Evolutionary conservation across 1,284 basidiomycete species (phyloP), one percentile per base, ranked within the genome.

Genomic region (Trametes sp.): DNA sequence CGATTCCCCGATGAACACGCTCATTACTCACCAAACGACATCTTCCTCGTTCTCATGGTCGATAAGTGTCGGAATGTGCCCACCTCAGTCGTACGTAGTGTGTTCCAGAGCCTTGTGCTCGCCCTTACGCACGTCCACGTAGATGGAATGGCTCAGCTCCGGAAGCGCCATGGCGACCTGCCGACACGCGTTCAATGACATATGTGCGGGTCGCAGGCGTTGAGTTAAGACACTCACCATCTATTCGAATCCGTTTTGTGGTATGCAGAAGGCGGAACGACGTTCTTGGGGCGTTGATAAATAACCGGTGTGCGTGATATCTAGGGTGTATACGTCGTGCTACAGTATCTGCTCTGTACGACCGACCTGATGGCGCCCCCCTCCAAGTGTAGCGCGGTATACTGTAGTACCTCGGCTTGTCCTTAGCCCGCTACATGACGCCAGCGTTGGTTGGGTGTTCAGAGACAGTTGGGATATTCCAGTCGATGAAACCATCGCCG

Each of bases 11-110:
- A 10, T 10, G 35, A 6, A 19, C 6, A 14, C 38, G 16, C 8
- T 2, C 38, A 19, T 14, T 19, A 41, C 38, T 8, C 19, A 41
- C 38, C 38, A 41, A 19, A 41, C 38, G 38, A n/a, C 19, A 36
- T 73, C 73, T 66, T 77, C 71, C 53, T 64, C 59, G 66, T 76
- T 76, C 35, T 63, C 36, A 66, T 76, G 76, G 66, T 77, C 77
- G 44, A 77, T 70, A 29, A 77, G 56, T 8, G 71, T 64, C 0
- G 75, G 76, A 21, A 76, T 72, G 8, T 72, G 69, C 0, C 73
- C 72, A 54, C 75, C 75, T 26, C 69, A 70, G 63, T 72, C 72
- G 33, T 66, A 51, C 67, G 67, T 67, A 29, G 59, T 16, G 55
- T 69, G 68, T 48, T 58, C 65, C 3, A 61, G 63, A 0, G 19